Conservation (phyloP, 208 protist species). For the Acanthamoeba sp. region DNA sequence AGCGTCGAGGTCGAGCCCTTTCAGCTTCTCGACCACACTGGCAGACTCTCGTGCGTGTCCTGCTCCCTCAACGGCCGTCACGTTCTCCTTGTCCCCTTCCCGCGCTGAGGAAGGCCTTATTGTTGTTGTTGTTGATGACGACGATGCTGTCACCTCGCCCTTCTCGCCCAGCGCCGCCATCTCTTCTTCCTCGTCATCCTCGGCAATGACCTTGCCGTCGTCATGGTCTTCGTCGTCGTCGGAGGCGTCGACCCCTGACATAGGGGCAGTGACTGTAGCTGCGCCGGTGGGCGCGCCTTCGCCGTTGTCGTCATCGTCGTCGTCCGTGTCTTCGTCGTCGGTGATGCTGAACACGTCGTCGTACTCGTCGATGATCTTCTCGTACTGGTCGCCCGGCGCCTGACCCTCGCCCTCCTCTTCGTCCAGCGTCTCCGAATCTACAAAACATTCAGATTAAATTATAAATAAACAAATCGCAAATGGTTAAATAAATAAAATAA, state of each 20-base stretch:
- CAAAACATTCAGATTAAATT: too few relatives aligned
- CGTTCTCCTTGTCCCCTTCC: too few relatives aligned
- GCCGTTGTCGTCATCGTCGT: neutral
- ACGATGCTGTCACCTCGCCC: neutral
- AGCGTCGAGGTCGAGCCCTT: neutral
- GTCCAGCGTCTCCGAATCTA: conserved; percentile 1
- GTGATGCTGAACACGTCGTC: neutral
- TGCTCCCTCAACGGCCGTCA: too few relatives aligned
- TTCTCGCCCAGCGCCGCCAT: neutral
- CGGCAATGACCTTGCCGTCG: neutral
- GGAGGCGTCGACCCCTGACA: neutral
- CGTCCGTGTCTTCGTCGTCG: neutral
- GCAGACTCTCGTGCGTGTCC: too few relatives aligned
- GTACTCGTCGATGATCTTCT: neutral
- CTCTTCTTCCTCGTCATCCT: neutral
- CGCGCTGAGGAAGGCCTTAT: too few relatives aligned
- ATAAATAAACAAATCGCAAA: too few relatives aligned
- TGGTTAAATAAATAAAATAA: too few relatives aligned
- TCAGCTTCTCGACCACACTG: neutral
- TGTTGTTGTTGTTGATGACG: too few relatives aligned
- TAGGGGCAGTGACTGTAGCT: neutral
- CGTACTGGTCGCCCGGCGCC: neutral
- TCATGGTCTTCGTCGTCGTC: neutral
- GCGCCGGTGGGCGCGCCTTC: neutral
- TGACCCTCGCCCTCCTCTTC: neutral